These are phyloP conservation scores for Sporothrix variecibatus DNA, from an alignment of 2,329 filamentous ascomycete species.

Conservation along the genomic window DNA sequence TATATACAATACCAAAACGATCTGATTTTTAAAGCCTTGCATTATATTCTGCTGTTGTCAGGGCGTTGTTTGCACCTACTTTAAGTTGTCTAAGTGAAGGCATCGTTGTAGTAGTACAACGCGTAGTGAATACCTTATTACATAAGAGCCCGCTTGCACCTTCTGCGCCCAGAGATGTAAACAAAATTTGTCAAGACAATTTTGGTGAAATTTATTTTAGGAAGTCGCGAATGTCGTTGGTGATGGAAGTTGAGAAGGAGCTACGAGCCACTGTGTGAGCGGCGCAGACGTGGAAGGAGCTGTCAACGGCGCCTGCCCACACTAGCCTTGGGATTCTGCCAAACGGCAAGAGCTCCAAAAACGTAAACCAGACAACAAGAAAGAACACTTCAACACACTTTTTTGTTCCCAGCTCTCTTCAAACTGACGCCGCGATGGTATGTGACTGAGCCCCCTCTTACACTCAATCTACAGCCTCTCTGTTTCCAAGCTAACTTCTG, in stretches of 20 bases:
- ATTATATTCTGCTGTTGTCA: background rate
- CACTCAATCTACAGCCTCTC: background rate
- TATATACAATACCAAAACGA: conserved; percentile 14
- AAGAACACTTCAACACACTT: background rate
- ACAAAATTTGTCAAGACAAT: background rate
- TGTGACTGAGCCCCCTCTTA: background rate
- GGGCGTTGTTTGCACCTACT: background rate
- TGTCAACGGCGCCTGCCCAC: conserved; percentile 24
- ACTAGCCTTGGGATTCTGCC: conserved; percentile 19
- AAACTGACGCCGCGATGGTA: conserved; percentile 14
- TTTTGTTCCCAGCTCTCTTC: background rate
- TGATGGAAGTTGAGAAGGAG: background rate
- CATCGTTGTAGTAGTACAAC: background rate
- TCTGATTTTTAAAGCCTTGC: background rate
- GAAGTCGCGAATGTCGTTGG: background rate
- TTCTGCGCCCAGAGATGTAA: background rate
- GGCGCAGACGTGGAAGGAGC: conserved; percentile 18
- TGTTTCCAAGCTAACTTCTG: conserved; percentile 2
- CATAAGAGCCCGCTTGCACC: background rate
- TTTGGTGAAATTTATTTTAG: background rate
- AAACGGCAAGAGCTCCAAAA: conserved; percentile 20
- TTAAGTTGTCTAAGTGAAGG: too few species aligned
- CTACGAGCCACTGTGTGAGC: background rate
- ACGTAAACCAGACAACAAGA: conserved; percentile 24
- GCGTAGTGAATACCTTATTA: background rate